These are phyloP conservation scores for Penicillium corylophilum DNA, from an alignment of 2,329 filamentous ascomycete genomes.

Conservation along the genomic window DNA sequence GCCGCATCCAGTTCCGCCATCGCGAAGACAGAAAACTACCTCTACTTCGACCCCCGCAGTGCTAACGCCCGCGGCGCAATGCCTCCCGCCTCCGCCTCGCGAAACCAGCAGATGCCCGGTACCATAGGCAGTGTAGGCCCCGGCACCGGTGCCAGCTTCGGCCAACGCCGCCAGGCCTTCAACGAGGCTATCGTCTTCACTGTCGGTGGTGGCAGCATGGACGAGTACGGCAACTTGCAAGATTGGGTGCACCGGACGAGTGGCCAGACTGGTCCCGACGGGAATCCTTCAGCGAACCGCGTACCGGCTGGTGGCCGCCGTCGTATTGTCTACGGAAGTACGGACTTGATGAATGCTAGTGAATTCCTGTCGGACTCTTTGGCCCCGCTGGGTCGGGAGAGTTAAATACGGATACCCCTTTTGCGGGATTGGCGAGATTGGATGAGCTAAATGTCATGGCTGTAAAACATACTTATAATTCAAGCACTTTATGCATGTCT, in stretches of 20 bases:
- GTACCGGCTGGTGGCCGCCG: conserved; percentile 59
- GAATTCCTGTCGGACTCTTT: conserved; percentile 61
- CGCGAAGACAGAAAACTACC: conserved; percentile 91
- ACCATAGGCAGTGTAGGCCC: conserved; percentile 47
- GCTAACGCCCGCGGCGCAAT: conserved; percentile 90
- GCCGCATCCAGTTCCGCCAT: conserved; percentile 88
- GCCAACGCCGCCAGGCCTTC: conserved; percentile 84
- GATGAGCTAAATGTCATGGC: conserved; percentile 3
- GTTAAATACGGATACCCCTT: conserved; percentile 27
- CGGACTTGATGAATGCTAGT: conserved; percentile 65
- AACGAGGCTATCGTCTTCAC: conserved; percentile 92
- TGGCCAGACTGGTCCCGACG: conserved; percentile 53
- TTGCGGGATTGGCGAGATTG: conserved; percentile 1
- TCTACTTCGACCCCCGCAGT: conserved; percentile 94
- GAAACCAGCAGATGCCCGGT: conserved; percentile 47
- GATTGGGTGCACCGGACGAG: conserved; percentile 86
- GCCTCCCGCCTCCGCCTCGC: conserved; percentile 67
- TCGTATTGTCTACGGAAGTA: conserved; percentile 91
- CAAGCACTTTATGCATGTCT: conserved; percentile 5
- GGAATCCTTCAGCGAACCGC: conserved; percentile 34
- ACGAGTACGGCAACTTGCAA: conserved; percentile 95
- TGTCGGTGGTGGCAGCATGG: conserved; percentile 95
- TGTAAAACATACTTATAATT: conserved; percentile 26
- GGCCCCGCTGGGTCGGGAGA: conserved; percentile 57
- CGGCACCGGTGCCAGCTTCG: conserved; percentile 81